Evolutionary conservation across 768 basidiomycete species (phyloP).

Genomic region (Mrakia gelida): DNA sequence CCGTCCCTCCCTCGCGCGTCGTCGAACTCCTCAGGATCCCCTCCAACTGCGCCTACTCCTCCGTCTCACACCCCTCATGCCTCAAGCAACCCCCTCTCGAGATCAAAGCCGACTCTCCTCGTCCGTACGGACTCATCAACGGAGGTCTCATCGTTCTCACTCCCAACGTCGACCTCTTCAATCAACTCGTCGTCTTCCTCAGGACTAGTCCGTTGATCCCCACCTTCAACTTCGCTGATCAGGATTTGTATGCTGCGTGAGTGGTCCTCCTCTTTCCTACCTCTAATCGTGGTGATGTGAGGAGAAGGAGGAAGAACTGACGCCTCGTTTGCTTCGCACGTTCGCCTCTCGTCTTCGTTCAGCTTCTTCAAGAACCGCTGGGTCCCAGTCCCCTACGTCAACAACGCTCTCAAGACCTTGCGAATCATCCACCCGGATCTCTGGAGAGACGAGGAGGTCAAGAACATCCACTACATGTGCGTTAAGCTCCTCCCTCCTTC

Average conservation of each 20-base stretch:
- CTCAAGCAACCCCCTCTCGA: slow-evolving; percentile 50
- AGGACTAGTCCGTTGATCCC: slow-evolving; percentile 53
- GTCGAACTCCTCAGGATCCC: slow-evolving; percentile 61
- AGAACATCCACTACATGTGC: slow-evolving; percentile 78
- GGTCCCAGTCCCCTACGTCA: slow-evolving; percentile 75
- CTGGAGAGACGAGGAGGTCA: slow-evolving; percentile 82
- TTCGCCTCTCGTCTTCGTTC: background rate
- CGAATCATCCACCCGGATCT: slow-evolving; percentile 63
- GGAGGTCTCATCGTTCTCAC: slow-evolving; percentile 80
- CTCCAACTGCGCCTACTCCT: slow-evolving; percentile 80
- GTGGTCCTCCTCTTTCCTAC: background rate
- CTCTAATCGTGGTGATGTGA: background rate
- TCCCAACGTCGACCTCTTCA: slow-evolving; percentile 60
- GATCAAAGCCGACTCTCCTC: slow-evolving; percentile 53
- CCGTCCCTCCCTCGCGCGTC: background rate
- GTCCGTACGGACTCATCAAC: slow-evolving; percentile 80
- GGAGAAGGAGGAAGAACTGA: background rate
- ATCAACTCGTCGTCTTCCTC: slow-evolving; percentile 57
- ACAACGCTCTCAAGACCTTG: slow-evolving; percentile 90
- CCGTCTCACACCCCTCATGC: slow-evolving; percentile 46
- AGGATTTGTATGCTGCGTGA: slow-evolving; percentile 69
- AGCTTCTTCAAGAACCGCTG: slow-evolving; percentile 50
- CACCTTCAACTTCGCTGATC: slow-evolving; percentile 76
- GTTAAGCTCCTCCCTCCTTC: background rate
- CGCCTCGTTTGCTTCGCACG: background rate